Evolutionary conservation across 83 land plant species (phyloP), one percentile per base, ranked within the genome.

Genomic region (Isoetes engelmannii): DNA sequence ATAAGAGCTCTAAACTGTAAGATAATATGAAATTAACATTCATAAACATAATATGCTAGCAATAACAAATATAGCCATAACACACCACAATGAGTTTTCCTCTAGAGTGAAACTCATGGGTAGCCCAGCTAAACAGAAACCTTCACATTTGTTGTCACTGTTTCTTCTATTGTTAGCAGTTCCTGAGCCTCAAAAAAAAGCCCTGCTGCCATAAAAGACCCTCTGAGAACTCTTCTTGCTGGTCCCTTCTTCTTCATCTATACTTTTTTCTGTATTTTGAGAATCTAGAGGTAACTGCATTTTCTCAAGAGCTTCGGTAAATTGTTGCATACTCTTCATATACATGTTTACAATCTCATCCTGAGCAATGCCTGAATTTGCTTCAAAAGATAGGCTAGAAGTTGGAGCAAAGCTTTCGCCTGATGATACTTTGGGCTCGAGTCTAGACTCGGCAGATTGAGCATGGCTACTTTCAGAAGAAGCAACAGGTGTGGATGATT

Each of bases 241-340:
- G 43, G 68, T 80, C 54, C 73, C 70, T 10, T 69, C 74, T 20
- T 72, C 79, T 7, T 78, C 74, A 15, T 42, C 15, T 18, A 54
- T 75, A 18, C 66, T 70, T 17, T n/a, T 20, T 55, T 61, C 75
- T 9, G 69, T 49, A 0, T 69, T 79, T 44, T 81, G 83, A n/a
- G 84, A 58, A 47, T 86, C 79, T 73, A 85, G 77, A 4, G 87
- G 89, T 5, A 85, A 84, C 77, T 88, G 84, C 92, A 88, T 88
- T 67, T 86, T 86, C n/a, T 84, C 83, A 74, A 88, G 48, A 5
- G 92, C 83, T 65, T 88, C 92, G 0, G 87, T 83, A 55, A 88
- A 88, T 56, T 88, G 89, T 8, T 88, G 92, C 92, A 88, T 88
- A 62, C 92, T 88, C 68, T 77, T 83, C 92, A 85, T 86, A 69